A percentile compares a stretch with the other conserved stretches of the same genome.
phyloP scores from a whole-genome alignment of 129 eudicot species.

The Pseudognaphalium luteoalbum region DNA sequence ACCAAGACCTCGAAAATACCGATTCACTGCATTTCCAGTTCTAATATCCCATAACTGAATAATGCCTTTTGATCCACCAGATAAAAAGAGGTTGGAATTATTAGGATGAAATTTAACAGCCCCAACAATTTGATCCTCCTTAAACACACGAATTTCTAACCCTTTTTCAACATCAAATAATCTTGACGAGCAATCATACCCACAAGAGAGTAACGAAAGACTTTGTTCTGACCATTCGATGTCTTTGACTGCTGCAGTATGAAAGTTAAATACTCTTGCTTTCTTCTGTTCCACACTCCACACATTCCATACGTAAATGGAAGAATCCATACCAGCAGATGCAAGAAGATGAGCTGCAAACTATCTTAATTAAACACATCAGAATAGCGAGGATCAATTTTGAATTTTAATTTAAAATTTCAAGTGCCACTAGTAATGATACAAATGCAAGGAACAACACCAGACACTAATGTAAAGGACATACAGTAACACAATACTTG shows the following conservation, averaged over 20 bases:
- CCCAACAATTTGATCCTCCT: conserved; percentile 80
- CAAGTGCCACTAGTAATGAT: conserved; percentile 4
- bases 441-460: background rate
- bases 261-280: conserved; percentile 56
- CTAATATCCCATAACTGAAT: conserved; percentile 89
- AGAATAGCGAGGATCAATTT: conserved; percentile 27
- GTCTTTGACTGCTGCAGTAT: conserved; percentile 89
- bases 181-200: conserved; percentile 84
- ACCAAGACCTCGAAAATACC: conserved; percentile 67
- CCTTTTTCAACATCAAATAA: conserved; percentile 83
- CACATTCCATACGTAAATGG: conserved; percentile 78
- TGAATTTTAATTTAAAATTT: background rate
- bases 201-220: conserved; percentile 81
- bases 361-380: conserved; percentile 43
- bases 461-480: background rate
- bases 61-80: conserved; percentile 87
- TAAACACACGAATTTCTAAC: conserved; percentile 56
- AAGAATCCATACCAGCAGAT: conserved; percentile 91
- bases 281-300: conserved; percentile 65
- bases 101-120: conserved; percentile 74
- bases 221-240: conserved; percentile 78
- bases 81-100: conserved; percentile 77
- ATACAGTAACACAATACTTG: background rate
- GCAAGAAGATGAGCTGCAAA: conserved; percentile 96
- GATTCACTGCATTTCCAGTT: conserved; percentile 55